Evolutionary conservation across 2,329 filamentous ascomycete genomes (phyloP).

Genomic region (Neonectria punicea): DNA sequence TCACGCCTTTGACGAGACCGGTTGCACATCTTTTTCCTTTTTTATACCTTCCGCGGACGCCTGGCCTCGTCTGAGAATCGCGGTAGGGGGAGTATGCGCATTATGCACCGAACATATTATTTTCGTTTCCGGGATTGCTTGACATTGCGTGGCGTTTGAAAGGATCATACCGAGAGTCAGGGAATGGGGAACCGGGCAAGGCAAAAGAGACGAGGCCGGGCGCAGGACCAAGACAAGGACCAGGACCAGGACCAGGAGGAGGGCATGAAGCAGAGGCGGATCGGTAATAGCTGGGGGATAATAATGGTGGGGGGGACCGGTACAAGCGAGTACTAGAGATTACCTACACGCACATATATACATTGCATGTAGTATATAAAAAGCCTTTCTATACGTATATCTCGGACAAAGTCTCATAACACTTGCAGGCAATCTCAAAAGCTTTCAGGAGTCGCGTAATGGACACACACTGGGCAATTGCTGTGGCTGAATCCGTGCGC

Average conservation of each 20-base stretch:
- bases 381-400: conserved; percentile 9
- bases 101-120: conserved; percentile 12
- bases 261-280: background rate
- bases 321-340: conserved; percentile 7
- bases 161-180: conserved; percentile 22
- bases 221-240: background rate
- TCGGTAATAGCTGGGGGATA: conserved; percentile 19
- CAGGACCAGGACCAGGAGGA: conserved; percentile 1
- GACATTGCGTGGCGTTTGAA: conserved; percentile 38
- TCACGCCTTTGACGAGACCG: conserved; percentile 33
- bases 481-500: background rate
- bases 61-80: conserved; percentile 2
- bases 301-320: conserved; percentile 12
- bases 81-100: conserved; percentile 7
- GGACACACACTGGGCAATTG: background rate
- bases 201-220: conserved; percentile 4
- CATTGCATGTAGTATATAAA: conserved; percentile 12
- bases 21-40: conserved; percentile 29
- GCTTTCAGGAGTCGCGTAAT: background rate
- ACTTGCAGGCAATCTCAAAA: background rate
- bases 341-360: conserved; percentile 13
- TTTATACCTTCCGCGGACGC: conserved; percentile 13
- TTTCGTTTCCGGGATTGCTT: conserved; percentile 24
- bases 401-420: background rate
- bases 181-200: conserved; percentile 1